Base-by-base conservation (phyloP, 768 basidiomycete species). In the Tylopilus felleus region DNA sequence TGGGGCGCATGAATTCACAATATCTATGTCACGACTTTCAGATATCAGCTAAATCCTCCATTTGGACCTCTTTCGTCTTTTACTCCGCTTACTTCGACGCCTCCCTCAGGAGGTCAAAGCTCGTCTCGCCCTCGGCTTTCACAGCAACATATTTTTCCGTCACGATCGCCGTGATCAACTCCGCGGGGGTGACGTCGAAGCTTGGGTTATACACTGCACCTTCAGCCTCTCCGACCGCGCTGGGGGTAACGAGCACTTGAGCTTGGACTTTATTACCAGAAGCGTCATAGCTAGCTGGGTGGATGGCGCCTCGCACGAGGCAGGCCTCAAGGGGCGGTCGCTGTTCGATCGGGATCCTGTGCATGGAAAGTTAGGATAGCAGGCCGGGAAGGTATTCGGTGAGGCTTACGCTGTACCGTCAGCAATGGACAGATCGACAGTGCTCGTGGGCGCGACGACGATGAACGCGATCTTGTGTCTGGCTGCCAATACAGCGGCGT, bases 141-240 rank as follows among this genome's bases (percentile, higher is more conserved):
- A 86, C 81, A 4, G 91, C 92, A 29, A 97, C 93, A 8, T 96
- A 94, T 61, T 89, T 93, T 74, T 98, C 96, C 3, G 94, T 98
- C 13, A 95, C 93, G 47, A 98, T 89, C 28, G 90, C 91, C n/a
- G 86, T 90, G 58, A 98, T 97, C 40, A 98, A 75, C 55, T 90
- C 87, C 3, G 94, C 92, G 1, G 95, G 94, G 0, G 96, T 98
- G 16, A 98, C 93, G 66, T 98, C 96, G 71, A 98, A 98, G 58
- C 90, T 92, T 1, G 96, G 94, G 70, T 97, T 98, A 70, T 94
- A 96, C 38, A 92, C 73, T 3, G 54, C 67, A 2, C 59, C 65
- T 21, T 58, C 43, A 0, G 53, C 36, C 40, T 64, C 64, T 38
- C 47, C 76, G 27, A 86, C 66, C 14, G 75, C 78, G 21, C 73